A percentile compares a stretch with the other conserved stretches of the same genome.
These are phyloP conservation scores for Dioscorea dumetorum DNA, from an alignment of 106 monocot species.

Conservation along the genomic window DNA sequence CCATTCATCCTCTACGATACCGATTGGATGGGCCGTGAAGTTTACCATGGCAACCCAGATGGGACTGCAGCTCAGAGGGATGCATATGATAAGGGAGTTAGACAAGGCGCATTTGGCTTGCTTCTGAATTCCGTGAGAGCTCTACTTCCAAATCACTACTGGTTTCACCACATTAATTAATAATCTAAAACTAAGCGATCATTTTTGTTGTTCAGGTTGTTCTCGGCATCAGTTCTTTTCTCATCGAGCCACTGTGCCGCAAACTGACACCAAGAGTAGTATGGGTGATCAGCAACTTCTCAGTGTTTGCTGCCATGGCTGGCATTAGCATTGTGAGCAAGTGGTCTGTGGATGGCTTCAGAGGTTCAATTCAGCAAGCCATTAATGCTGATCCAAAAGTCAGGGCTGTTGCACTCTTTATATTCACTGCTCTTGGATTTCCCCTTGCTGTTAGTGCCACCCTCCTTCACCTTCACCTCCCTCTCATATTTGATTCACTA, in stretches of 20 bases:
- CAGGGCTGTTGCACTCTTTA: conserved; percentile 6
- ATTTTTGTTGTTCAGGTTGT: conserved; percentile 35
- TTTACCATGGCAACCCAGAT: conserved; percentile 44
- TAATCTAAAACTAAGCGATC: background rate
- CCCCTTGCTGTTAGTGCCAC: conserved; percentile 17
- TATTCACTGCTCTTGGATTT: conserved; percentile 20
- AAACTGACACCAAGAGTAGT: conserved; percentile 33
- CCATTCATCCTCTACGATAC: conserved; percentile 63
- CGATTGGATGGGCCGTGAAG: conserved; percentile 67
- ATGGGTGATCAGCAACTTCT: conserved; percentile 59
- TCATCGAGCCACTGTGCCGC: conserved; percentile 53
- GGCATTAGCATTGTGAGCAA: conserved; percentile 26
- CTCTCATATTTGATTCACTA: too few relatives aligned
- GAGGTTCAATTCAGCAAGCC: conserved; percentile 4
- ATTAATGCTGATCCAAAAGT: conserved; percentile 9
- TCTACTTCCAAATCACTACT: background rate
- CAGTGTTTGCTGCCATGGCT: conserved; percentile 35
- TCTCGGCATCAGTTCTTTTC: conserved; percentile 44
- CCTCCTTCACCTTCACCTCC: too few relatives aligned
- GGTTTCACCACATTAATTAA: too few relatives aligned
- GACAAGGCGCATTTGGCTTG: conserved; percentile 51
- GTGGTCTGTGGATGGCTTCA: conserved; percentile 1
- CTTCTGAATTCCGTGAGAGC: conserved; percentile 51
- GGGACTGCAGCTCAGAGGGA: conserved; percentile 21
- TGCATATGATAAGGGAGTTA: conserved; percentile 37